These are phyloP conservation scores for Colletotrichum phormii DNA, from an alignment of 2,329 filamentous ascomycete species.

Conservation along the genomic window DNA sequence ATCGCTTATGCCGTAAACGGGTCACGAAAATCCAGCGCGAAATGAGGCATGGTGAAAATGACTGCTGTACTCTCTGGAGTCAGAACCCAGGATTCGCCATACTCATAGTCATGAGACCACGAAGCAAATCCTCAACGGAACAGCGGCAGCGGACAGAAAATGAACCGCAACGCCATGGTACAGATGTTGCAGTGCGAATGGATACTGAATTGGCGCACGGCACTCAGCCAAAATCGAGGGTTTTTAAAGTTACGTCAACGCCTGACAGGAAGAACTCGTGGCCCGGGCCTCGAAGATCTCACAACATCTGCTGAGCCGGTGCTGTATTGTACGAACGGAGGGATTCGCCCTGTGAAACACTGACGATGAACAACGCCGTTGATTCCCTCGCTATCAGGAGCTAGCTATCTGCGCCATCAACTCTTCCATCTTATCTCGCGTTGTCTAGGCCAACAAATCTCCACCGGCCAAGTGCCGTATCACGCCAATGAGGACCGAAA, in stretches of 20 bases:
- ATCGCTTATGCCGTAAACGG: constrained; percentile 28
- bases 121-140: neutral
- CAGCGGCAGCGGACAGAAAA: neutral
- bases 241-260: constrained; percentile 19
- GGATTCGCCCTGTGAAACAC: constrained; percentile 6
- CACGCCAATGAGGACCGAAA: no score
- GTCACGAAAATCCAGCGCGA: constrained; percentile 11
- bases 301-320: neutral
- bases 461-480: constrained; percentile 6
- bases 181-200: constrained; percentile 3
- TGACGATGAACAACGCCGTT: neutral
- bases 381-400: neutral
- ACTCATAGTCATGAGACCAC: constrained; percentile 3
- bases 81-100: neutral
- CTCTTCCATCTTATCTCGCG: neutral
- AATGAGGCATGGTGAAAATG: constrained; percentile 5
- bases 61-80: neutral
- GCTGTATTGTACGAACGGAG: neutral
- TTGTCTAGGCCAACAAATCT: neutral
- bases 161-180: neutral
- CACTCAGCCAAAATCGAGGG: neutral
- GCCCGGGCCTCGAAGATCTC: constrained; percentile 13
- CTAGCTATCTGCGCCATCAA: neutral
- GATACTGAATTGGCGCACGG: neutral
- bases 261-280: constrained; percentile 11